phyloP scores from a whole-genome alignment of 164 flowering plant species.

The Buxus sempervirens region DNA sequence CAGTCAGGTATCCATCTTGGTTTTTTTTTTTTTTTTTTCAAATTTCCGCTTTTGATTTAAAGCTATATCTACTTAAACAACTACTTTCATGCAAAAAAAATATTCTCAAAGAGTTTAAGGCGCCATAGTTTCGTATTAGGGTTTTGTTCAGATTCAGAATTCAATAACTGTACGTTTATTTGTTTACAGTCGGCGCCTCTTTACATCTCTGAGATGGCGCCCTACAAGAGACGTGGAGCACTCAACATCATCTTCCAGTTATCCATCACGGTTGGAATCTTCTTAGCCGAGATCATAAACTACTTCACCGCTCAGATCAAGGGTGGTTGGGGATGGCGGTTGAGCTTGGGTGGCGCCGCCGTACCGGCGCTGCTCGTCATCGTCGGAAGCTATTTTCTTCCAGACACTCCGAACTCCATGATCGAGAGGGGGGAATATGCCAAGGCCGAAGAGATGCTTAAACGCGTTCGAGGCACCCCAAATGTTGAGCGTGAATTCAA shows the following conservation, averaged over 20 bases:
- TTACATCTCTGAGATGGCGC: constrained; percentile 43
- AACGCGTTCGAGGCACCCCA: constrained; percentile 24
- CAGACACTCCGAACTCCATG: constrained; percentile 38
- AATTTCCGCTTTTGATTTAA: no score
- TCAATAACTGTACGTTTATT: background rate
- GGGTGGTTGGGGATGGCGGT: constrained; percentile 42
- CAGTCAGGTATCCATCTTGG: constrained; percentile 21
- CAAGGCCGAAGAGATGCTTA: constrained; percentile 21
- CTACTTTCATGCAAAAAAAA: constrained; percentile 18
- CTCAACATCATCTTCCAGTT: constrained; percentile 34
- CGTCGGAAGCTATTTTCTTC: constrained; percentile 26
- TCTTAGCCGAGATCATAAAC: constrained; percentile 27
- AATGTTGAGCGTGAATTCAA: constrained; percentile 12
- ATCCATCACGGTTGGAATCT: constrained; percentile 28
- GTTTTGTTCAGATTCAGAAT: constrained; percentile 21
- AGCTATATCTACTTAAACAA: constrained; percentile 15
- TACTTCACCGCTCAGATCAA: constrained; percentile 25
- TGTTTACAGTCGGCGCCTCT: constrained; percentile 29
- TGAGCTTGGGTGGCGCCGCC: constrained; percentile 28
- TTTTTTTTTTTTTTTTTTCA: constrained; percentile 11
- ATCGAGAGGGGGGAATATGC: constrained; percentile 18
- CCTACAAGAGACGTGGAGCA: constrained; percentile 27
- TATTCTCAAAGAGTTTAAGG: constrained; percentile 9
- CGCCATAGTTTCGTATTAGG: constrained; percentile 25
- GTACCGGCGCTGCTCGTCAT: constrained; percentile 31